A percentile compares a stretch with the other conserved stretches of the same genome.
Evolutionary conservation across 2,329 filamentous ascomycete genomes (phyloP).

Genomic region (Chaetomium sp.): DNA sequence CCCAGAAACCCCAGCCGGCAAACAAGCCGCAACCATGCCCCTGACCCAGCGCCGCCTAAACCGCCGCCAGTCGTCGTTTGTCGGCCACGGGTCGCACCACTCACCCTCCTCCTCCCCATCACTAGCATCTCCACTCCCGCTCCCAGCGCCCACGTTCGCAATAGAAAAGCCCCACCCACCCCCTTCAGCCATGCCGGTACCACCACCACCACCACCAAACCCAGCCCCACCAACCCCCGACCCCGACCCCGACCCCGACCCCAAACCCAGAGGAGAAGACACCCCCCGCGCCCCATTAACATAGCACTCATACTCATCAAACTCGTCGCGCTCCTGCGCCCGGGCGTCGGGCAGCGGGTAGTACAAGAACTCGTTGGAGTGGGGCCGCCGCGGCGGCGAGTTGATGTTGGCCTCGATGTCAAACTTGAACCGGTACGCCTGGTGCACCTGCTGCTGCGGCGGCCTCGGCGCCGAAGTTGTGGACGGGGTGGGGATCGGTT

Average conservation of each 20-base stretch:
- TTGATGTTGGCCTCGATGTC: constrained; percentile 52
- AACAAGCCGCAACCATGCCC: constrained; percentile 35
- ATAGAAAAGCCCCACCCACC: background rate
- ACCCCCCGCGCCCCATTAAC: background rate
- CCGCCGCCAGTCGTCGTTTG: constrained; percentile 45
- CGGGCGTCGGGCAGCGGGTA: constrained; percentile 39
- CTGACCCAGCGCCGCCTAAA: constrained; percentile 42
- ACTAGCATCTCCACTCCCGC: background rate
- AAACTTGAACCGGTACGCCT: constrained; percentile 51
- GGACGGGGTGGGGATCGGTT: constrained; percentile 12
- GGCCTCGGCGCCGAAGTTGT: constrained; percentile 8
- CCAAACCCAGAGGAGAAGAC: background rate
- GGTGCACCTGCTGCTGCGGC: constrained; percentile 40
- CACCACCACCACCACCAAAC: background rate
- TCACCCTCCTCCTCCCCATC: constrained; percentile 34
- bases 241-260: background rate
- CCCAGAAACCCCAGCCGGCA: background rate
- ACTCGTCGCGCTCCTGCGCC: constrained; percentile 26
- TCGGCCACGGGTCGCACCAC: constrained; percentile 45
- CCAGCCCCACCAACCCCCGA: background rate
- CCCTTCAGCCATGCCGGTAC: background rate
- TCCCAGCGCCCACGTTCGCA: background rate
- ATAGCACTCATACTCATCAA: constrained; percentile 19
- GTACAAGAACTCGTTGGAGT: constrained; percentile 45
- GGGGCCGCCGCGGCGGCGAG: constrained; percentile 46